These are phyloP conservation scores for Ophiostoma australiae DNA, from an alignment of 2,329 filamentous ascomycete genomes.

Conservation along the genomic window DNA sequence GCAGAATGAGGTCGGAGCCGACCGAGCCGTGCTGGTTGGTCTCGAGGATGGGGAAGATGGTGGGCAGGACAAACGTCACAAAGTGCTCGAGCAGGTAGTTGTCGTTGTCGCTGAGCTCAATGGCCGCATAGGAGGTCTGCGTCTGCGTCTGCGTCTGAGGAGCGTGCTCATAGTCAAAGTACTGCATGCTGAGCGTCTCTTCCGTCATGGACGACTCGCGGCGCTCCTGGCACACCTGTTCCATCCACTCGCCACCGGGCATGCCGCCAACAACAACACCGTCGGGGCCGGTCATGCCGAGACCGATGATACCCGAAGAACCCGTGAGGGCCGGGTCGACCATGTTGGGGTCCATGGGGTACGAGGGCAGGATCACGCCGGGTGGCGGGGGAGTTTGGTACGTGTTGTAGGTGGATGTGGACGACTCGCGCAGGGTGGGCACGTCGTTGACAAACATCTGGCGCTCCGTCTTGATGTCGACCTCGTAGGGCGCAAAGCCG, in stretches of 20 bases:
- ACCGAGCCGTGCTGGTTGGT: constrained; percentile 81
- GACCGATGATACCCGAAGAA: constrained; percentile 9
- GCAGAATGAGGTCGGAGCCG: constrained; percentile 75
- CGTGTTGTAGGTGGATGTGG: constrained; percentile 89
- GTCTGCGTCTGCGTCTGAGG: constrained; percentile 42
- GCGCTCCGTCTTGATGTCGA: constrained; percentile 92
- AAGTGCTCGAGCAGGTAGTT: constrained; percentile 86
- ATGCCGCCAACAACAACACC: neutral
- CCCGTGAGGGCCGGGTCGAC: constrained; percentile 12
- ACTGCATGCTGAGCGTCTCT: constrained; percentile 66
- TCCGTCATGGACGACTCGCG: constrained; percentile 60
- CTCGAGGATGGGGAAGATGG: constrained; percentile 89
- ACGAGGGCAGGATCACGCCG: constrained; percentile 60
- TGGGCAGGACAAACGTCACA: constrained; percentile 76
- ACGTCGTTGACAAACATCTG: constrained; percentile 92
- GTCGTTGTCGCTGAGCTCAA: constrained; percentile 84
- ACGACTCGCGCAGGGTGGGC: constrained; percentile 77
- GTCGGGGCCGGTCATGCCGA: constrained; percentile 18
- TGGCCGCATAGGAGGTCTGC: constrained; percentile 43
- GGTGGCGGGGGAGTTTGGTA: constrained; percentile 72
- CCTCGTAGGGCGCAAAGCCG: constrained; percentile 61
- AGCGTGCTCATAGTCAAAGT: constrained; percentile 71
- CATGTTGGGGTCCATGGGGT: constrained; percentile 37
- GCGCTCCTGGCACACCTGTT: constrained; percentile 63
- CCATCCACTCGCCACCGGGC: constrained; percentile 59